These are phyloP conservation scores for Colletotrichum chrysophilum DNA, from an alignment of 2,329 filamentous ascomycete species.

Conservation along the genomic window DNA sequence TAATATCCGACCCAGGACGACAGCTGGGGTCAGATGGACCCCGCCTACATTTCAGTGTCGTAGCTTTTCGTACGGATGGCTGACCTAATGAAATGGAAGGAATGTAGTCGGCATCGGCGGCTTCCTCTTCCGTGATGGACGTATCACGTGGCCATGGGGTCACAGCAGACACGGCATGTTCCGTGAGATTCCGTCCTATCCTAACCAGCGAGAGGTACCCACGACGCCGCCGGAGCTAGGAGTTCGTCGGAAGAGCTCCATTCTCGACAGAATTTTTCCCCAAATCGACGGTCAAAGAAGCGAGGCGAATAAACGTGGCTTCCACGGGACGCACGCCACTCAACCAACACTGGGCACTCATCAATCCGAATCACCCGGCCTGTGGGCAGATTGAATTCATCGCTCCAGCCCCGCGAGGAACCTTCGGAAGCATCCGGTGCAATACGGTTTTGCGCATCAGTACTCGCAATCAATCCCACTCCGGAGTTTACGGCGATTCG, in stretches of 20 bases:
- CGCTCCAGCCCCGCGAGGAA: not conserved
- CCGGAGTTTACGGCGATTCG: conserved; percentile 16
- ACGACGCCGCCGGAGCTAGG: not conserved
- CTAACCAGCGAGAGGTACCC: not conserved
- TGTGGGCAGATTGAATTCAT: not conserved
- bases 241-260: conserved; percentile 16
- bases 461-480: not conserved
- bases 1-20: not conserved
- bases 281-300: not conserved
- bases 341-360: not conserved
- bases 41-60: not conserved
- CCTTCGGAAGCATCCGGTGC: not conserved
- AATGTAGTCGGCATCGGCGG: not conserved
- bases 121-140: not conserved
- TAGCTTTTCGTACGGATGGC: not conserved
- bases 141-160: not conserved
- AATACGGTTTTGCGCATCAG: not conserved
- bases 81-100: not conserved
- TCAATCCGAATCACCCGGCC: not conserved
- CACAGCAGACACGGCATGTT: not conserved
- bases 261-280: conserved; percentile 17
- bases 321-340: conserved; percentile 2
- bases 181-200: conserved; percentile 1
- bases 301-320: not conserved
- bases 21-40: not conserved